These are phyloP conservation scores for Phenoliferia sp. DNA, from an alignment of 1,284 basidiomycete species.

Conservation along the genomic window DNA sequence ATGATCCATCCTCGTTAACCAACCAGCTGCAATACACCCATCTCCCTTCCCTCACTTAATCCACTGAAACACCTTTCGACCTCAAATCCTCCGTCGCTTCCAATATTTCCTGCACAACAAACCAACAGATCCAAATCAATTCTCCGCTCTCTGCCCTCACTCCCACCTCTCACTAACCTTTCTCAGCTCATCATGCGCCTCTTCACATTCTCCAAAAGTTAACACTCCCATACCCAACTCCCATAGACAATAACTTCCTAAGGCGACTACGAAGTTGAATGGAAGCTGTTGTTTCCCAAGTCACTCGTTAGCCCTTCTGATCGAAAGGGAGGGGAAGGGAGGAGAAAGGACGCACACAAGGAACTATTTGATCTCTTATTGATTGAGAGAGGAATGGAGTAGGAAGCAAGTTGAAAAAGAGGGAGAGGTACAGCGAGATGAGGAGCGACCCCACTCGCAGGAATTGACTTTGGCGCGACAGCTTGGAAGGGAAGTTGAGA, in stretches of 20 bases:
- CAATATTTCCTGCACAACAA: slow-evolving; percentile 54
- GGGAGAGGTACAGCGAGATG: slow-evolving; percentile 53
- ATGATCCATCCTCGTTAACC: too few relatives aligned
- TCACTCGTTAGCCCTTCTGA: slow-evolving; percentile 22
- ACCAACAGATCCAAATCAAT: not conserved
- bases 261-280: slow-evolving; percentile 69
- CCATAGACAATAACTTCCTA: slow-evolving; percentile 67
- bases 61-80: slow-evolving; percentile 60
- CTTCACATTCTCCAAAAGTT: slow-evolving; percentile 66
- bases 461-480: slow-evolving; percentile 56
- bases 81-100: slow-evolving; percentile 66
- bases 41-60: slow-evolving; percentile 43
- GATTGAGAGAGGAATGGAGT: slow-evolving; percentile 13
- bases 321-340: not conserved
- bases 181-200: slow-evolving; percentile 66
- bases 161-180: slow-evolving; percentile 46
- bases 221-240: slow-evolving; percentile 66
- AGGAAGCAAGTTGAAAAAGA: slow-evolving; percentile 44
- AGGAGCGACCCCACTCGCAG: slow-evolving; percentile 48
- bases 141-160: not conserved
- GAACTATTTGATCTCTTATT: slow-evolving; percentile 53
- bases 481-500: not conserved
- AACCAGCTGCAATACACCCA: too few relatives aligned
- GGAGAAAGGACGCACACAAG: slow-evolving; percentile 50
- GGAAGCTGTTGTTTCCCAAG: slow-evolving; percentile 52